Conservation (phyloP, 352 stramenopile genomes). For the Pythium diclinum region DNA sequence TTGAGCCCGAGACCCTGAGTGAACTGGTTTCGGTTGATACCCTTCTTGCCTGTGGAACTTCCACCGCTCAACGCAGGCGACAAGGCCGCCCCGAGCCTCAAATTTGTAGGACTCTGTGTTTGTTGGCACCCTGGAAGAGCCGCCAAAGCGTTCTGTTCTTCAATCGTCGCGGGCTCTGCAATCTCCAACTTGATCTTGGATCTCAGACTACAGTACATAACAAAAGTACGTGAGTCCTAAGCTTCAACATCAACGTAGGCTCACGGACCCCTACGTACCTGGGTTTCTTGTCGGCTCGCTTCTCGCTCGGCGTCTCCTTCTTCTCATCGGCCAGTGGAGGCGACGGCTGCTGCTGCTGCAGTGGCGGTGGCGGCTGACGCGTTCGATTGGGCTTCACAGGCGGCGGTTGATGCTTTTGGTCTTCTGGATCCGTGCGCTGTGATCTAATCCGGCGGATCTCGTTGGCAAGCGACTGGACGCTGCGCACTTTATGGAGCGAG, state of each 20-base stretch:
- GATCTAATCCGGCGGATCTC: slow-evolving; percentile 78
- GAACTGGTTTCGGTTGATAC: slow-evolving; percentile 67
- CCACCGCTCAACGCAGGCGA: slow-evolving; percentile 34
- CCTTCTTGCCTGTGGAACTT: slow-evolving; percentile 54
- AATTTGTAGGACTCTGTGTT: slow-evolving; percentile 46
- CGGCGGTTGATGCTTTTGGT: slow-evolving; percentile 14
- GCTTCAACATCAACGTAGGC: not conserved
- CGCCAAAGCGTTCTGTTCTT: slow-evolving; percentile 26
- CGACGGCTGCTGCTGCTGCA: slow-evolving; percentile 16
- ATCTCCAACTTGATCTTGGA: slow-evolving; percentile 82
- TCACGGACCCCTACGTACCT: slow-evolving; percentile 21
- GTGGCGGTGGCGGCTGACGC: slow-evolving; percentile 15
- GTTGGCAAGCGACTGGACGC: slow-evolving; percentile 76
- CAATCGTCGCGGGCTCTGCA: slow-evolving; percentile 37
- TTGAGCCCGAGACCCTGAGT: slow-evolving; percentile 58
- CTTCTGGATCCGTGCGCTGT: slow-evolving; percentile 39
- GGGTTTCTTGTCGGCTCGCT: slow-evolving; percentile 54
- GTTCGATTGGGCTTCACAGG: slow-evolving; percentile 13
- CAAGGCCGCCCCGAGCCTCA: slow-evolving; percentile 24
- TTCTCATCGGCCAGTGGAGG: slow-evolving; percentile 27
- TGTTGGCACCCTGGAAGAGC: slow-evolving; percentile 33
- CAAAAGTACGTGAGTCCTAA: no score
- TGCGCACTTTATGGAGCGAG: slow-evolving; percentile 62
- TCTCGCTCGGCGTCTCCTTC: slow-evolving; percentile 25
- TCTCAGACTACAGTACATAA: no score